Evolutionary conservation across 2,329 filamentous ascomycete genomes (phyloP), one percentile per base, ranked within the genome.

Genomic region (Stachybotrys chartarum): DNA sequence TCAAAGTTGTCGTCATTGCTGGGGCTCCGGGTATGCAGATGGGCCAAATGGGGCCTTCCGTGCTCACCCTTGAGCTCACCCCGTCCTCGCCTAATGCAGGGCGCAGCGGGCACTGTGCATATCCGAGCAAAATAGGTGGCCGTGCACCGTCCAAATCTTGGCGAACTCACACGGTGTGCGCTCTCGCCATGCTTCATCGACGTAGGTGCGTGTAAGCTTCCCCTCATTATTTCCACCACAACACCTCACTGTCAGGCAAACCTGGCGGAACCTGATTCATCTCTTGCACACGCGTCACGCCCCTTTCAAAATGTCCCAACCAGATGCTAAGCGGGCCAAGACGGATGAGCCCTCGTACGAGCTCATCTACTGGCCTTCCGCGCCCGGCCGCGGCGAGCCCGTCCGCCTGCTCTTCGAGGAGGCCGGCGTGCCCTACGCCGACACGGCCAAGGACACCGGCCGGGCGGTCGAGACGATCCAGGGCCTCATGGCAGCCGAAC

Each of bases 311-410:
- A 63, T 66, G 65, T 57, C 63, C 31, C 46, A 62, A 17, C 58
- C 63, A 4, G 60, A 61, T 7, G 47, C 62, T 8, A 70, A 70
- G 55, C 64, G 66, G n/a, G 52, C 63, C 53, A 70, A 66, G 32
- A 64, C 65, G 16, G 75, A 79, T 57, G 74, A 77, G 51, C 67
- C 72, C 54, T 72, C 77, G 0, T 88, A 87, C 66, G 76, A 85
- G 60, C 79, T 89, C 56, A 75, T 89, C 66, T 91, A 91, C 78
- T 89, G 86, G 81, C 86, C 86, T 17, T 70, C 70, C 17, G 73
- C 90, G 30, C 89, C 89, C 39, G 89, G 89, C 46, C 86, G 89
- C 51, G 89, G 84, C 58, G 89, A 93, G 67, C 83, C 84, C 68
- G 73, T 91, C 65, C 87, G 89, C 24, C 80, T 93, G 11, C 78